Base-by-base conservation (phyloP, 257 asterid genomes). In the Rubia yunnanensis region DNA sequence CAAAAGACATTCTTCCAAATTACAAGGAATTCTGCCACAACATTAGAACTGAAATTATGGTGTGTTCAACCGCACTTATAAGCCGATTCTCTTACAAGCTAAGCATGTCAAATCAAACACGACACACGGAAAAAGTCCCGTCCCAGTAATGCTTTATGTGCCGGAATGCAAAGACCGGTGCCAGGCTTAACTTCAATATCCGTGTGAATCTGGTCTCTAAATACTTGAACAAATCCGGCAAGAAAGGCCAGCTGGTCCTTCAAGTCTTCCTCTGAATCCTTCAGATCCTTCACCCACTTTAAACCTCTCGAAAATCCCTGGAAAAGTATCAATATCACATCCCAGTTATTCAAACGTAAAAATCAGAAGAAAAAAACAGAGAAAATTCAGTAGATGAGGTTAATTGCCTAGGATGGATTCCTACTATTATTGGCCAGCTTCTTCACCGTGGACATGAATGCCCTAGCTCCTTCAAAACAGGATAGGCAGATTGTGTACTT, bases 401-500 rank as follows among this genome's bases (percentile, higher is more conserved):
- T n/a, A n/a, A n/a, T 7, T 36, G 14, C 44, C 44, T 36, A 7
- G 44, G 44, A 36, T 36, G 44, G 8, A 36, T 36, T 36, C 10
- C 44, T 36, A 9, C 14, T 36, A 36, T 10, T 7, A 13, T 36
- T 32, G 36, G 36, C 4, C 36, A 32, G 36, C 2, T 44, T 64
- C 27, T 26, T 64, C 56, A 44, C 28, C 57, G 88, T 58, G 58
- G 79, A 63, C 78, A 88, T 80, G 13, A 89, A 79, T 63, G 69
- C 80, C 76, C 92, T 83, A 10, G 95, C 98, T 78, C 92, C 96
- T 57, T 92, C 96, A 14, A 85, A 89, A 73, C 98, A 92, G 31
- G 98, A 87, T 52, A 77, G 88, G 6, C 98, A 92, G 44, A 92
- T 87, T 18, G 92, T 85, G 26, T 85, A 85, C 66, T 96, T 85